These are phyloP conservation scores for Rhytidiadelphus loreus DNA, from an alignment of 225 moss, liverwort and hornwort genomes.

Conservation along the genomic window DNA sequence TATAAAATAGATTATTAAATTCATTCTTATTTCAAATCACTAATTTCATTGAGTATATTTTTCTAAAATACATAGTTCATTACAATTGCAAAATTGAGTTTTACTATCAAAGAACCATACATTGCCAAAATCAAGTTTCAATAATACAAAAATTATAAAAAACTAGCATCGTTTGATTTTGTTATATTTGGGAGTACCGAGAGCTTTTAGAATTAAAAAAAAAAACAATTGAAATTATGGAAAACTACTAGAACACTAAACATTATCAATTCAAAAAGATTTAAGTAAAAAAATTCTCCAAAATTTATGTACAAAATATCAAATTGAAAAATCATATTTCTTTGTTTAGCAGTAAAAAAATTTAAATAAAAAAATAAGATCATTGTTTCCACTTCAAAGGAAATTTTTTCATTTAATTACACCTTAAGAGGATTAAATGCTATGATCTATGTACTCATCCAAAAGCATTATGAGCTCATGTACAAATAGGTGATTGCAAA, in stretches of 20 bases:
- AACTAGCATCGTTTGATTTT: rapidly evolving
- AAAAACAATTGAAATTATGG: not conserved
- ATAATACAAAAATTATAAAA: not conserved
- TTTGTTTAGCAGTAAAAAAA: not conserved
- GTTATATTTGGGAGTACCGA: not conserved
- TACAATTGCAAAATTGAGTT: not conserved
- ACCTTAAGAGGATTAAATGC: not conserved
- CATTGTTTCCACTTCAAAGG: not conserved
- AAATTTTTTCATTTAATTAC: not conserved
- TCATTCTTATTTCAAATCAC: not conserved
- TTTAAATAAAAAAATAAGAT: not conserved
- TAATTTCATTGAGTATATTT: not conserved
- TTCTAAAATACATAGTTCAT: not conserved
- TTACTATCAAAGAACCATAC: not conserved
- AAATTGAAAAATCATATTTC: not conserved
- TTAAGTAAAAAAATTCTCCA: not conserved
- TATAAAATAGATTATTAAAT: not conserved
- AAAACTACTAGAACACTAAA: not conserved
- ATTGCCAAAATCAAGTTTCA: not conserved
- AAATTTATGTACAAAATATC: not conserved
- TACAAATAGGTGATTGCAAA: not conserved
- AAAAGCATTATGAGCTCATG: not conserved
- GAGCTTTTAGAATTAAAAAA: not conserved
- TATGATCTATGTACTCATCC: not conserved
- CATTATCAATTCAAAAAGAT: too few species aligned